Percentiles rank a stretch among this genome's conserved stretches.
phyloP scores from a whole-genome alignment of 495 filamentous ascomycete genomes.

The Penicillium bialowiezense region DNA sequence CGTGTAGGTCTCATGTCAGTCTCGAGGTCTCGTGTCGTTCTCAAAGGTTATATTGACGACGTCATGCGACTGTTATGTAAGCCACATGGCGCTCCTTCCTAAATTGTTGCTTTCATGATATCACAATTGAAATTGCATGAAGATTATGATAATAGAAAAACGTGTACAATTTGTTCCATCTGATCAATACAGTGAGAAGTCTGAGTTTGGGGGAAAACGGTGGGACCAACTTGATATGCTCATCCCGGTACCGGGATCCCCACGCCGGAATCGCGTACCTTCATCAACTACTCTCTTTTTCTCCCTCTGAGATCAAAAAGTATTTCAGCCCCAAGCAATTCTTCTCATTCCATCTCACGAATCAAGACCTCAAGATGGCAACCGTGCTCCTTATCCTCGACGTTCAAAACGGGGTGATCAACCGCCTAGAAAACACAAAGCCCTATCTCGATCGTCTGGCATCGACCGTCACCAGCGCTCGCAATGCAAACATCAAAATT shows the following conservation, averaged over 20 bases:
- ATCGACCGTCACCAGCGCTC: slow-evolving; percentile 21
- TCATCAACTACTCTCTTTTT: too few relatives aligned
- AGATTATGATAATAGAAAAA: too few relatives aligned
- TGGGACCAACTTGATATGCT: background rate
- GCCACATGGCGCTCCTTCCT: too few relatives aligned
- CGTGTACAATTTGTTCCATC: too few relatives aligned
- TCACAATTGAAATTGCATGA: too few relatives aligned
- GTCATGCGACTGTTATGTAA: slow-evolving; percentile 18
- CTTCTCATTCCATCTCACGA: background rate
- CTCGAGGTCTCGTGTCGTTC: too few relatives aligned
- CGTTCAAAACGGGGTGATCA: slow-evolving; percentile 29
- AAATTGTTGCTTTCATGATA: too few relatives aligned
- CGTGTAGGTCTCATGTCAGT: background rate
- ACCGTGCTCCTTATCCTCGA: slow-evolving; percentile 37
- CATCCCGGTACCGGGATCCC: slow-evolving; percentile 9
- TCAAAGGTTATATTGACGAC: slow-evolving; percentile 5
- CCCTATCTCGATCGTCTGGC: slow-evolving; percentile 26
- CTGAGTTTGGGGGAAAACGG: too few relatives aligned
- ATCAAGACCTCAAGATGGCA: slow-evolving; percentile 16
- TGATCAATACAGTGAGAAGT: too few relatives aligned
- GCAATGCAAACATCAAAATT: slow-evolving; percentile 21
- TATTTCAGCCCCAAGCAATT: too few relatives aligned
- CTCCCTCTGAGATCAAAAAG: too few relatives aligned
- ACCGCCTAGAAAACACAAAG: slow-evolving; percentile 12
- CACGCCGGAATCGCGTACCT: slow-evolving; percentile 1